phyloP scores from a whole-genome alignment of 345 rosid species.

The Gossypium herbaceum region DNA sequence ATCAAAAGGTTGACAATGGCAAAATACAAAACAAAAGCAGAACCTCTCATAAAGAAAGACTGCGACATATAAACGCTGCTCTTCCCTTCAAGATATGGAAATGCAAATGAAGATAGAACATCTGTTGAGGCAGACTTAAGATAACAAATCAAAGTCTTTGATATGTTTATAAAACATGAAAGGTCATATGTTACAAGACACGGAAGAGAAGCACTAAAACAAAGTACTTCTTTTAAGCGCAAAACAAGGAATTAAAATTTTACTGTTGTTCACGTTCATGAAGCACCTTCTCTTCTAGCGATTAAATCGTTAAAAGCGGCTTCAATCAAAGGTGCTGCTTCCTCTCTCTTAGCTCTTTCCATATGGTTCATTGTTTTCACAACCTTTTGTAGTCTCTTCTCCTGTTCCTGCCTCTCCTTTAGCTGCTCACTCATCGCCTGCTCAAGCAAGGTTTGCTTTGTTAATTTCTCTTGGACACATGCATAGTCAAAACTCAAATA shows the following conservation, averaged over 20 bases:
- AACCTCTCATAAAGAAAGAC: too few relatives aligned
- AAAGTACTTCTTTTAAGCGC: neutral
- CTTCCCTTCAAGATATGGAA: too few relatives aligned
- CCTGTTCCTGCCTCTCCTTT: conserved; percentile 93
- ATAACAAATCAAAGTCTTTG: too few relatives aligned
- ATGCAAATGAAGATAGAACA: too few relatives aligned
- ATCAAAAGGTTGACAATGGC: too few relatives aligned
- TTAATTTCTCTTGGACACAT: conserved; percentile 64
- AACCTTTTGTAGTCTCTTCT: conserved; percentile 82
- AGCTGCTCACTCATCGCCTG: conserved; percentile 83
- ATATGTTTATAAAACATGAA: too few relatives aligned
- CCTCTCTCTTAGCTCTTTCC: conserved; percentile 97
- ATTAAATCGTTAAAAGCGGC: conserved; percentile 81
- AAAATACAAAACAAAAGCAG: too few relatives aligned
- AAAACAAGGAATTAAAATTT: neutral
- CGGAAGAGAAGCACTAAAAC: neutral
- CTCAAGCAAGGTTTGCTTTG: conserved; percentile 71
- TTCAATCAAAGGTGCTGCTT: conserved; percentile 90
- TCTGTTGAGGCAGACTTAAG: too few relatives aligned
- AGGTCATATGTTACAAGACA: too few relatives aligned
- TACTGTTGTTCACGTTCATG: conserved; percentile 92
- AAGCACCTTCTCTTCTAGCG: conserved; percentile 77
- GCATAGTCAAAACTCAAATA: conserved; percentile 15
- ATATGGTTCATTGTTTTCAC: conserved; percentile 90
- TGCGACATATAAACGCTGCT: too few relatives aligned